These are phyloP conservation scores for Ophiostoma piceae DNA, from an alignment of 2,329 filamentous ascomycete species.

Conservation along the genomic window DNA sequence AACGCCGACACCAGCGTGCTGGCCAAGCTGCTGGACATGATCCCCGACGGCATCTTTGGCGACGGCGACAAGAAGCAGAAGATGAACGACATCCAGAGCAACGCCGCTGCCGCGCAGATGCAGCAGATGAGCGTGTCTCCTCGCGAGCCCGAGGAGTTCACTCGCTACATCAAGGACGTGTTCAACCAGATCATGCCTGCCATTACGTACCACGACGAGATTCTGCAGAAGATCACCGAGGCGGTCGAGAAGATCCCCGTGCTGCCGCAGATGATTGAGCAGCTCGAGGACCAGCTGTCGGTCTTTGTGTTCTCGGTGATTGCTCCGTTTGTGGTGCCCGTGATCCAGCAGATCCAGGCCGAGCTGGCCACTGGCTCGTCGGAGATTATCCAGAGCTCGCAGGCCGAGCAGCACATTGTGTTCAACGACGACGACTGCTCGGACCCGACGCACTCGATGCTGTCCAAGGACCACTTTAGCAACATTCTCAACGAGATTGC, in stretches of 20 bases:
- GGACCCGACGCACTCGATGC: conserved; percentile 90
- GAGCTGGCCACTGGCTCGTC: conserved; percentile 81
- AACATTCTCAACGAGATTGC: conserved; percentile 85
- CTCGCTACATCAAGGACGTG: conserved; percentile 66
- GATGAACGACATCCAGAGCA: conserved; percentile 72
- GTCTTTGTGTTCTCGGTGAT: conserved; percentile 88
- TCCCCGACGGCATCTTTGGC: conserved; percentile 76
- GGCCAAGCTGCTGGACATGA: conserved; percentile 72
- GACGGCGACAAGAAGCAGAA: conserved; percentile 67
- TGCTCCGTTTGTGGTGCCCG: conserved; percentile 78
- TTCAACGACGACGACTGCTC: conserved; percentile 71
- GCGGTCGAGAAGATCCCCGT: conserved; percentile 82
- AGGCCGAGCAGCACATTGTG: conserved; percentile 78
- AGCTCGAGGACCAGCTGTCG: conserved; percentile 80
- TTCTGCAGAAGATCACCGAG: conserved; percentile 72
- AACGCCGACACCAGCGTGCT: conserved; percentile 67
- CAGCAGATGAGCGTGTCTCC: conserved; percentile 69
- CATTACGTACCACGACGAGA: conserved; percentile 83
- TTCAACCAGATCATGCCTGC: conserved; percentile 80
- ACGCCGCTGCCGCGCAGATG: conserved; percentile 70
- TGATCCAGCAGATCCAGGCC: conserved; percentile 79
- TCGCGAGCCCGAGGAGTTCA: conserved; percentile 77
- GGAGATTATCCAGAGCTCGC: conserved; percentile 80
- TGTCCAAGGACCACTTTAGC: conserved; percentile 92
- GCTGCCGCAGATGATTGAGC: conserved; percentile 76